These are phyloP conservation scores for Dunaliella sp. DNA, from an alignment of 139 green algal species.

Conservation along the genomic window DNA sequence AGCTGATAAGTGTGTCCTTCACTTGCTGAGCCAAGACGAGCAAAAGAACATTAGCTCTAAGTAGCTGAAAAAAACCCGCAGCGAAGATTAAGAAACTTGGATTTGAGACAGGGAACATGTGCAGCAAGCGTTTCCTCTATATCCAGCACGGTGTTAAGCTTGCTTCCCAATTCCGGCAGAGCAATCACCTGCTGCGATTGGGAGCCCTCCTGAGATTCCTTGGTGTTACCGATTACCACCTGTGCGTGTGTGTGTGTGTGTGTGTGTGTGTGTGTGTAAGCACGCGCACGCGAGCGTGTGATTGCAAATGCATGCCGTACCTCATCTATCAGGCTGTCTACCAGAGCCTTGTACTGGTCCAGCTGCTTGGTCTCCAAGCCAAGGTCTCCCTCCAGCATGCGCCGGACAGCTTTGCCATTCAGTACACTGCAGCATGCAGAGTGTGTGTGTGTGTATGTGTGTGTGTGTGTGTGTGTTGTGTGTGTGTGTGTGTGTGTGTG, in stretches of 20 bases:
- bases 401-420: constrained; percentile 9
- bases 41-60: no score
- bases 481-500: not conserved
- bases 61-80: no score
- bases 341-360: not conserved
- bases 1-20: no score
- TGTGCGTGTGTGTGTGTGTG: not conserved
- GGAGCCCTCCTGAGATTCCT: not conserved
- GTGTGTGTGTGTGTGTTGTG: not conserved
- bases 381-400: constrained; percentile 19
- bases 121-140: no score
- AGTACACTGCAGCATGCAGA: constrained; percentile 19
- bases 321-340: not conserved
- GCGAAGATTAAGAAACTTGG: no score
- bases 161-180: no score
- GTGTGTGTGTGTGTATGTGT: not conserved
- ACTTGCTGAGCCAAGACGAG: no score
- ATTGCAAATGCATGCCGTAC: not conserved
- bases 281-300: constrained; percentile 4
- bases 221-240: not conserved
- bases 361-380: not conserved
- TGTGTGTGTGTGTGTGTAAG: not conserved
- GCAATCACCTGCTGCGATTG: constrained; percentile 2
- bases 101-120: no score
- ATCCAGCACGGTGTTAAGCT: no score